Evolutionary conservation across 192 early-diverging fungal genomes (phyloP), one percentile per base, ranked within the genome.

Genomic region (Coemansia guatemalensis): DNA sequence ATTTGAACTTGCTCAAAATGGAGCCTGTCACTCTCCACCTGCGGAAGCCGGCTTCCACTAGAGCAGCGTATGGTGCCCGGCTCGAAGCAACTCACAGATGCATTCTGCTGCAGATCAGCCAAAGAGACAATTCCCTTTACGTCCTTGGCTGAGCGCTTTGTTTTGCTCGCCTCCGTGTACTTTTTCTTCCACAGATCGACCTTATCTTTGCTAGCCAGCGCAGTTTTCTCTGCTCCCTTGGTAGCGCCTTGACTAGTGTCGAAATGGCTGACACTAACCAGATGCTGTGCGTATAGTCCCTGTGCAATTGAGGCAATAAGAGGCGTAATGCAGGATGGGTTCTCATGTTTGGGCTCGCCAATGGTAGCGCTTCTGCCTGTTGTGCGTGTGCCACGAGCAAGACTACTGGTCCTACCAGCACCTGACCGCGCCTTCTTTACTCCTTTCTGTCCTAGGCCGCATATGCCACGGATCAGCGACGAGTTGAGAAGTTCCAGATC

Each of bases 301-400:
- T 73, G 62, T 57, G 78, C 78, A 39, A 84, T 74, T 4, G 63
- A 69, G 22, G 66, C 74, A 39, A 82, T 70, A 20, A 76, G 71
- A 11, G 74, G 72, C 2, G 80, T 82, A 14, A 82, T 73, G 21
- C 74, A 77, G 2, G 80, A 69, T 1, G 69, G 67, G 44, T 82
- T 82, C 39, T 82, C 74, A 4, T 64, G 58, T 18, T 66, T 74
- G n/a, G 78, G 56, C 25, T 74, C 53, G 54, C 62, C 67, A 49
- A 30, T 14, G 17, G 33, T 24, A n/a, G 54, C 25, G 53, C 56
- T 56, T 30, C 53, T 64, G 21, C 44, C 52, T 3, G 51, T 53
- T 24, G 61, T 60, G 0, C 61, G 57, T 18, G 51, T 41, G 20
- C 56, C 57, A 8, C 62, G 55, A 48, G 39, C 30, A 25, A 64